Base-by-base conservation (phyloP, 352 stramenopile genomes). In the Thalassiosira pacifica region DNA sequence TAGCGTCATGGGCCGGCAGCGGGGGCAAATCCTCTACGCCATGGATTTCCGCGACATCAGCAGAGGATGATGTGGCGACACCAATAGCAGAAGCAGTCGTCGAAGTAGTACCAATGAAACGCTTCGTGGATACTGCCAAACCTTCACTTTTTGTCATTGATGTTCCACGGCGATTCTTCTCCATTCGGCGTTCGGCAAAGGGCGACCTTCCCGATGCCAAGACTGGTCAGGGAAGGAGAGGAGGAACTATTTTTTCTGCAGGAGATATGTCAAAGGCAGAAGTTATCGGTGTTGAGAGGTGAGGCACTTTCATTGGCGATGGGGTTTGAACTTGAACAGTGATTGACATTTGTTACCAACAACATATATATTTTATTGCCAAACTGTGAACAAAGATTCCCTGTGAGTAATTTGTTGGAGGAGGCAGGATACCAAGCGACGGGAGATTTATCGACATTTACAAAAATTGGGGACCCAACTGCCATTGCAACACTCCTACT, bases 251-350 rank as follows among this genome's bases (percentile, higher is more conserved):
- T 42, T 95, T 94, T 77, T 94, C 90, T 27, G 90, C 90, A 6
- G 91, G 91, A 45, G 87, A 95, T 60, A 93, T 95, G 90, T 76
- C 77, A 8, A 94, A 93, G 57, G 91, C 91, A 19, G 87, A 93
- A 83, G 85, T 95, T 8, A 84, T 95, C 72, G 90, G 90, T 42
- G 87, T 95, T 18, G 91, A 95, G 72, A 80, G 88, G 73, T 89
- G 57, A 57, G 76, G 63, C n/a, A 22, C 31, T 0, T 82, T 48
- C 18, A 10, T 40, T 22, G 13, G 24, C 61, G 19, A 48, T 42
- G 53, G 24, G 27, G 24, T 11, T 42, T 29, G 37, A n/a, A n/a
- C n/a, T n/a, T 55, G 27, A 61, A 27, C 52, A 8, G 24, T 26
- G 32, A 40, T n/a, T 31, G 37, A 71, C 13, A 48, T 57, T 3